These are phyloP conservation scores for Pulveroboletus sp. DNA, from an alignment of 768 basidiomycete genomes.

Conservation along the genomic window DNA sequence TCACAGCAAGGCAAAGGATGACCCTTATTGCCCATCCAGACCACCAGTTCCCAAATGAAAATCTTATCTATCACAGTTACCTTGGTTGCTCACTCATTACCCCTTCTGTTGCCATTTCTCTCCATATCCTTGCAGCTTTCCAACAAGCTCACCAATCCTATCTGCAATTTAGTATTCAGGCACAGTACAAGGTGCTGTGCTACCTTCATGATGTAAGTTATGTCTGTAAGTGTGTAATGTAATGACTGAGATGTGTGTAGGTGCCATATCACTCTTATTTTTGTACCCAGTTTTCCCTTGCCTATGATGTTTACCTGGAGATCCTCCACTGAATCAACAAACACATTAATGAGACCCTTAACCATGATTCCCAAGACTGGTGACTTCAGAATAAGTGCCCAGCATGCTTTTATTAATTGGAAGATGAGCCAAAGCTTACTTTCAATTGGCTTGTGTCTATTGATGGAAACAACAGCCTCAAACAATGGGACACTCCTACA, in stretches of 20 bases:
- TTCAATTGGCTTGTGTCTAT: constrained; percentile 3
- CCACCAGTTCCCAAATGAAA: no score
- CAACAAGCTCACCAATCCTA: neutral
- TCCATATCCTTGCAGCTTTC: neutral
- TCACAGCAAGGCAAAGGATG: no score
- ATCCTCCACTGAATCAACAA: neutral
- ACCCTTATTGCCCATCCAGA: no score
- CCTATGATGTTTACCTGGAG: neutral
- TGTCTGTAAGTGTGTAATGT: no score
- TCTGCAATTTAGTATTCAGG: neutral
- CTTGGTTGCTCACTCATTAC: no score
- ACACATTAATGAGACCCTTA: neutral
- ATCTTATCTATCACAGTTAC: no score
- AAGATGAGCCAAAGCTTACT: neutral
- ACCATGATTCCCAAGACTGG: neutral
- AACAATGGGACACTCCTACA: neutral
- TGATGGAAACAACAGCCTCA: constrained; percentile 1
- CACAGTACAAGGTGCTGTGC: neutral
- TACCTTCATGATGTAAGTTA: no score
- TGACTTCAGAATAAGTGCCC: no score
- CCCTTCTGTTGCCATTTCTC: no score
- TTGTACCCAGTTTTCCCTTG: no score
- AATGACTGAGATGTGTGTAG: no score
- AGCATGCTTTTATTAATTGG: constrained; percentile 7
- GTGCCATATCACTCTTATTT: no score